Base-by-base conservation (phyloP, 2,329 filamentous ascomycete genomes). In the Rhynchosporium agropyri region DNA sequence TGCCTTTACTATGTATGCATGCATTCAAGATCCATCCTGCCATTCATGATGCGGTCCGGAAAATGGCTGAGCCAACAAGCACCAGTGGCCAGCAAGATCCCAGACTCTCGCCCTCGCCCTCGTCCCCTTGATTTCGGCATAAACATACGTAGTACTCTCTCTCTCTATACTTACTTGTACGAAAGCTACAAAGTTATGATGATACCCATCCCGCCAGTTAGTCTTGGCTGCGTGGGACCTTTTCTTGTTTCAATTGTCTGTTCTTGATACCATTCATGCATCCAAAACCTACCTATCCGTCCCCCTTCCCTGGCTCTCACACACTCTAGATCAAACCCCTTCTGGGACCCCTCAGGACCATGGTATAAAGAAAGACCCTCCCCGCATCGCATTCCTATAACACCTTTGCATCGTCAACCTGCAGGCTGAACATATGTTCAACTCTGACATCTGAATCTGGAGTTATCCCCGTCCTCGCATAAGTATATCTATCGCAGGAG, bases 191-290 rank as follows among this genome's bases (percentile, higher is more conserved):
- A 57, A 48, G 54, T 46, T 42, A 12, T 12, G 20, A 54, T 54
- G 36, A 36, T 36, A 36, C 9, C 33, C 33, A 36, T 36, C 8
- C 58, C 38, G 53, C 28, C 49, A 36, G 9, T 36, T 36, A 36
- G 33, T 36, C 33, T 36, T 36, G 5, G 33, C 33, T 5, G 33
- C 33, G 6, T 36, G 33, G 29, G 48, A 48, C 40, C 49, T 7
- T 9, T 29, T 49, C 42, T 28, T 49, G 51, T 61, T 61, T 54
- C 45, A 46, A 50, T 56, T 57, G 29, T 43, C 13, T 26, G 31
- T 54, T 63, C 59, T 53, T 67, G 65, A 60, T 56, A 67, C 63
- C 51, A 45, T 58, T 63, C 65, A 60, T 57, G 65, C 65, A 60
- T 54, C 63, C 58, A 67, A 59, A 55, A 62, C 9, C n/a, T 28